Base-by-base conservation (phyloP, 2,329 filamentous ascomycete species). In the Thielaviopsis cerberus region DNA sequence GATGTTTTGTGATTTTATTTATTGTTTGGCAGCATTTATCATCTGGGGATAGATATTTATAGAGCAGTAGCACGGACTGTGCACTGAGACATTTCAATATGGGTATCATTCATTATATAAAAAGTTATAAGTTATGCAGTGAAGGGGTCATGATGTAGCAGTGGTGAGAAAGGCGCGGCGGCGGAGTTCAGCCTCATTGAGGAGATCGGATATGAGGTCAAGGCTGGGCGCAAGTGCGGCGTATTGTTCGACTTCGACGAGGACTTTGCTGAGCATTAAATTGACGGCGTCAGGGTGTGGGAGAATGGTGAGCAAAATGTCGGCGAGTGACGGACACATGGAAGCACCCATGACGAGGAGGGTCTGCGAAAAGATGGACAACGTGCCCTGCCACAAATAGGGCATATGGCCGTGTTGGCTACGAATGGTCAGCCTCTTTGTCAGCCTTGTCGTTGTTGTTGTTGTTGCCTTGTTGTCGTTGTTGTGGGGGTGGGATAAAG, bases 261-360 rank as follows among this genome's bases (percentile, higher is more conserved):
- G 79, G 53, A 91, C 86, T 59, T 86, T 81, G 65, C 82, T 82
- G 69, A 91, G 87, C 64, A 91, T 88, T 59, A 80, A 76, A 68
- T 90, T 85, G 64, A 90, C 79, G 37, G 81, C 74, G 62, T 81
- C 76, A 57, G 75, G 72, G 62, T 76, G 74, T 27, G 78, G 73
- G 3, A 81, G 74, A 24, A 82, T 66, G 1, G 72, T 74, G 54
- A 77, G 62, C 67, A 91, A 73, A 48, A 90, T 81, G 54, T 74
- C 76, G 24, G 79, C 81, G 2, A 91, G 77, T 4, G 82, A 82
- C 1, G 82, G 81, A 8, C 83, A 89, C 81, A 91, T 86, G 17
- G 84, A 88, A 17, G 86, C 85, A 6, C 86, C 87, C 86, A 92
- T 91, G 34, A 92, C 80, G 51, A 92, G 74, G 17, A 92, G 74